Conservation (phyloP, 2,329 filamentous ascomycete species). For the Colletotrichum sp. region DNA sequence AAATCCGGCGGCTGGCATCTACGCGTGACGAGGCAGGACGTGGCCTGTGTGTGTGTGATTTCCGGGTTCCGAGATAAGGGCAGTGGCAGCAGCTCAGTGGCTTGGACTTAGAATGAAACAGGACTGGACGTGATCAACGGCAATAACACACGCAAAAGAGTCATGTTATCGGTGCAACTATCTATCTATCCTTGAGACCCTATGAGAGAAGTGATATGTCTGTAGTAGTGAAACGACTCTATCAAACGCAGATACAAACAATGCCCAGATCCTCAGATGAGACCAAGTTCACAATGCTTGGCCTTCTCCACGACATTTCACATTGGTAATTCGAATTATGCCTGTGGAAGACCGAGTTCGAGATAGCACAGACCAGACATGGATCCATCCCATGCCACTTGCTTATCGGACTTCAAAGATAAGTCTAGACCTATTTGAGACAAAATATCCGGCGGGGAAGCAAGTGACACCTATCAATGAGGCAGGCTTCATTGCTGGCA, state of each 20-base stretch:
- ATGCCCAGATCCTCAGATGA: background rate
- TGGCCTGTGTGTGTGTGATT: background rate
- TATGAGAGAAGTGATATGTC: background rate
- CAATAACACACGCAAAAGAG: background rate
- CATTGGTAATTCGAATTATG: background rate
- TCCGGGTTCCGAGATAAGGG: constrained; percentile 1
- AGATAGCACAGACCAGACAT: background rate
- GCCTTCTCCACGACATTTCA: background rate
- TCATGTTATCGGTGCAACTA: background rate
- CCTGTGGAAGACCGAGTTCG: background rate
- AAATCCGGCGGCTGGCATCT: background rate
- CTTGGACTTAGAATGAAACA: background rate
- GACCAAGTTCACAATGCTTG: background rate
- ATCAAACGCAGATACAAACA: background rate
- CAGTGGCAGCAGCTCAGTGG: background rate
- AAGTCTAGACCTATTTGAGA: background rate
- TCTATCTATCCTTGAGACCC: background rate
- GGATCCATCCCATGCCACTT: background rate
- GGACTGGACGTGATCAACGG: background rate
- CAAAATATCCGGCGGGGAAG: background rate
- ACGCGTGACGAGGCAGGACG: background rate
- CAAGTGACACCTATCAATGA: background rate
- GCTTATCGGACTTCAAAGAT: background rate
- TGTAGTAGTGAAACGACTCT: background rate
- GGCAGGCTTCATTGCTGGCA: background rate